These are phyloP conservation scores for Thraustotheca clavata DNA, from an alignment of 352 stramenopile genomes.

Conservation along the genomic window DNA sequence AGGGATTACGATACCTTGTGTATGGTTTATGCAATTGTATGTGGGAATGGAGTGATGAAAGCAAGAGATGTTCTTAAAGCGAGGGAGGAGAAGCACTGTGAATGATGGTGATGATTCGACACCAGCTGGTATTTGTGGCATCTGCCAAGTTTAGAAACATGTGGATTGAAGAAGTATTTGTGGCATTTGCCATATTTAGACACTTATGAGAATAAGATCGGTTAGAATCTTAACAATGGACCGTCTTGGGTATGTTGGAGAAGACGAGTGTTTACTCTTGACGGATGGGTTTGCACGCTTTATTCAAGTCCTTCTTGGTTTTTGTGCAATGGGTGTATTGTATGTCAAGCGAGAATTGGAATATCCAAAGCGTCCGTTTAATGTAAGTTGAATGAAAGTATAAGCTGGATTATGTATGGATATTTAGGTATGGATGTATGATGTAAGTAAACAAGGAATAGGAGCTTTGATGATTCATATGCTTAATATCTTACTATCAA, in stretches of 20 bases:
- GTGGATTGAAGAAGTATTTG: too few species aligned
- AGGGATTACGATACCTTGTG: too few species aligned
- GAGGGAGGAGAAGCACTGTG: too few species aligned
- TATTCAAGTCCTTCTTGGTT: slow-evolving; percentile 45
- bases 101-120: too few species aligned
- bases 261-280: slow-evolving; percentile 55
- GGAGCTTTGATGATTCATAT: slow-evolving; percentile 51
- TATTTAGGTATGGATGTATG: slow-evolving; percentile 50
- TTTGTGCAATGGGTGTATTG: slow-evolving; percentile 47
- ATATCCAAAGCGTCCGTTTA: slow-evolving; percentile 51
- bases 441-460: slow-evolving; percentile 61
- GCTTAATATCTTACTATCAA: slow-evolving; percentile 50
- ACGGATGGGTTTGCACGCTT: slow-evolving; percentile 52
- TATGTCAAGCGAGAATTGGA: slow-evolving; percentile 76
- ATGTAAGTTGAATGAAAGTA: slow-evolving; percentile 21
- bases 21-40: too few species aligned
- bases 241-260: slow-evolving; percentile 9
- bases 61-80: too few species aligned
- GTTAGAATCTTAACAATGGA: too few species aligned
- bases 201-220: too few species aligned
- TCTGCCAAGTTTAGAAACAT: too few species aligned
- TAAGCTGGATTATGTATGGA: neutral
- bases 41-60: too few species aligned
- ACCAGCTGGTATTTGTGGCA: too few species aligned
- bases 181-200: too few species aligned